phyloP scores from a whole-genome alignment of 768 basidiomycete species.

The Saitozyma podzolica region DNA sequence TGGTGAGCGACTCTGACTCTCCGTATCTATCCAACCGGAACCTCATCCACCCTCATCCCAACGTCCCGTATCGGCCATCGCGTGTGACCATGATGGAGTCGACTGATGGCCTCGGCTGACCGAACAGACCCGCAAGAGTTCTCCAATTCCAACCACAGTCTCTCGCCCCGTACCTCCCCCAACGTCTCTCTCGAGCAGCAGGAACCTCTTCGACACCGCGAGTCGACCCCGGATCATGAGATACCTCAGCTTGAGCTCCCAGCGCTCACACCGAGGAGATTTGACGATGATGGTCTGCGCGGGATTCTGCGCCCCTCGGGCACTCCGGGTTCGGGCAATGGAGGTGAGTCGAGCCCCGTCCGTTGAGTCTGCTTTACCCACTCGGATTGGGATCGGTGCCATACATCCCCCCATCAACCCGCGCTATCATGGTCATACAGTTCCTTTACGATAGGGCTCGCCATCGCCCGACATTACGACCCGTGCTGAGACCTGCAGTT shows the following conservation, averaged over 20 bases:
- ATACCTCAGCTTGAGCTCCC: background rate
- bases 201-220: background rate
- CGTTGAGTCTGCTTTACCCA: no score
- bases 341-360: conserved; percentile 24
- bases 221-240: conserved; percentile 1
- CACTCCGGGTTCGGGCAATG: conserved; percentile 48
- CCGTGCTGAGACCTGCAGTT: conserved; percentile 19
- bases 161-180: background rate
- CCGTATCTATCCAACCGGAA: no score
- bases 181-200: background rate
- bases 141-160: conserved; percentile 1
- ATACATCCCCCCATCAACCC: background rate
- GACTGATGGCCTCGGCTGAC: conserved; percentile 8
- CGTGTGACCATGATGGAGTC: no score
- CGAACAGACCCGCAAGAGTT: conserved; percentile 20
- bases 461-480: background rate
- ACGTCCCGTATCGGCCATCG: background rate
- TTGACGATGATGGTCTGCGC: conserved; percentile 25
- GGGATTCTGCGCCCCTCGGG: conserved; percentile 42
- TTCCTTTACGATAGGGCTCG: background rate
- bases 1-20: conserved; percentile 17
- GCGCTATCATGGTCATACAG: background rate
- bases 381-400: no score
- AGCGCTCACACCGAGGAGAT: conserved; percentile 9
- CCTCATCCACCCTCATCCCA: background rate